Evolutionary conservation across 805 yeast species (phyloP).

Genomic region (Lachancea quebecensis): DNA sequence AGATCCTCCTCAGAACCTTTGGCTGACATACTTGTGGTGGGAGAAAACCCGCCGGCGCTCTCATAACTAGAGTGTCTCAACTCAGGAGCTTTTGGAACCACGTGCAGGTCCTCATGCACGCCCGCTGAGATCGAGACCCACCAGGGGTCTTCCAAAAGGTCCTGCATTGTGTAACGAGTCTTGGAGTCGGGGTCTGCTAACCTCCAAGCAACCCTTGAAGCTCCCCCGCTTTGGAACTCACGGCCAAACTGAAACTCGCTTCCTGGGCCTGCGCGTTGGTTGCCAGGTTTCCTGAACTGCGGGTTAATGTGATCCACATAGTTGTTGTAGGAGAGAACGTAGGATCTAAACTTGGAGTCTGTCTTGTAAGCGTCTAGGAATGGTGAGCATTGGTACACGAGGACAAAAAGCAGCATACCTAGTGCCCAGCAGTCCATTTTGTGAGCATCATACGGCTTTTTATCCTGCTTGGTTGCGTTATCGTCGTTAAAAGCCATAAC

Average conservation of each 20-base stretch:
- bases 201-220: constrained; percentile 69
- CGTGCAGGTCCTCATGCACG: constrained; percentile 15
- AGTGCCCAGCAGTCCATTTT: constrained; percentile 68
- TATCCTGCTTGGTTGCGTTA: constrained; percentile 22
- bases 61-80: constrained; percentile 19
- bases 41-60: constrained; percentile 2
- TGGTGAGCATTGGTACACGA: constrained; percentile 54
- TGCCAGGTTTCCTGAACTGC: constrained; percentile 39
- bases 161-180: constrained; percentile 47
- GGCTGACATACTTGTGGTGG: constrained; percentile 10
- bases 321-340: constrained; percentile 40
- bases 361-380: constrained; percentile 43
- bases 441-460: constrained; percentile 50
- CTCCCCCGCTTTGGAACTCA: constrained; percentile 49
- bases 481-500: constrained; percentile 45
- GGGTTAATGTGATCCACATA: constrained; percentile 35
- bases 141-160: constrained; percentile 58
- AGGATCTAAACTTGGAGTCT: constrained; percentile 52
- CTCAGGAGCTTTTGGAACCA: constrained; percentile 19
- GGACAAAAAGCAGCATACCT: constrained; percentile 59
- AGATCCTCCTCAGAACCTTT: constrained; percentile 7
- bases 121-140: constrained; percentile 48
- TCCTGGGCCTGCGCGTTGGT: constrained; percentile 56
- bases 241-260: constrained; percentile 64
- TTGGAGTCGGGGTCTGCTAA: constrained; percentile 55